These are phyloP conservation scores for Diplosphaera chodatii DNA, from an alignment of 139 green algal species.

Conservation along the genomic window DNA sequence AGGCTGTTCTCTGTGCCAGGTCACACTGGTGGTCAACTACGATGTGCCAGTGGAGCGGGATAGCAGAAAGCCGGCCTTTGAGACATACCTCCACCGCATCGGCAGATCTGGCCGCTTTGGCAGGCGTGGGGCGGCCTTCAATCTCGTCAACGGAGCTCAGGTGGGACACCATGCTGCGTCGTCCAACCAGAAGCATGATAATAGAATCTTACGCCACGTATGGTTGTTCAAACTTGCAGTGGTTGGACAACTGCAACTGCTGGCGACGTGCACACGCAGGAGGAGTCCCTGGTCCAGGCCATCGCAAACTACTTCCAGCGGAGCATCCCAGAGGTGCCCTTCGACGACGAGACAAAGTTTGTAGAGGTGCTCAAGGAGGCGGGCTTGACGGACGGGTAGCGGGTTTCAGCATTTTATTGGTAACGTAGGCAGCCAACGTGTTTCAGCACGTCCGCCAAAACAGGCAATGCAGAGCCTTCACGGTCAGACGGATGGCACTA, in stretches of 20 bases:
- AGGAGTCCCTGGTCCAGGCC: conserved; percentile 51
- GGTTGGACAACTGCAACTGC: no score
- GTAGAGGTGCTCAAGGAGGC: conserved; percentile 75
- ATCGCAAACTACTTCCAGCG: conserved; percentile 84
- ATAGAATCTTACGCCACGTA: no score
- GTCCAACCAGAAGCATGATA: no score
- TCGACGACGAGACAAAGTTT: conserved; percentile 81
- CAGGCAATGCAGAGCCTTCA: no score
- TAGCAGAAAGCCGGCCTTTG: conserved; percentile 73
- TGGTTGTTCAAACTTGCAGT: no score
- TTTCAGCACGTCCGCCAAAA: no score
- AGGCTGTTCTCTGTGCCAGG: conserved; percentile 35
- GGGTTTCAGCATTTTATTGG: no score
- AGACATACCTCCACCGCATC: conserved; percentile 99
- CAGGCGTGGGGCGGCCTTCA: conserved; percentile 92
- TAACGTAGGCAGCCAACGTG: no score
- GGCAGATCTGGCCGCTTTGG: conserved; percentile 91
- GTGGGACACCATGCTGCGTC: no score
- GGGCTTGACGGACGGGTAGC: conserved; percentile 56
- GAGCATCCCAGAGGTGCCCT: conserved; percentile 67
- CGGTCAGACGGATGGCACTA: no score
- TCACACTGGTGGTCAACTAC: conserved; percentile 98
- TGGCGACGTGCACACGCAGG: conserved; percentile 19
- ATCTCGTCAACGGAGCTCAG: conserved; percentile 58
- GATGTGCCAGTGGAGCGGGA: conserved; percentile 85